Evolutionary conservation across 2,329 filamentous ascomycete species (phyloP).

Genomic region (Fusarium sp.): DNA sequence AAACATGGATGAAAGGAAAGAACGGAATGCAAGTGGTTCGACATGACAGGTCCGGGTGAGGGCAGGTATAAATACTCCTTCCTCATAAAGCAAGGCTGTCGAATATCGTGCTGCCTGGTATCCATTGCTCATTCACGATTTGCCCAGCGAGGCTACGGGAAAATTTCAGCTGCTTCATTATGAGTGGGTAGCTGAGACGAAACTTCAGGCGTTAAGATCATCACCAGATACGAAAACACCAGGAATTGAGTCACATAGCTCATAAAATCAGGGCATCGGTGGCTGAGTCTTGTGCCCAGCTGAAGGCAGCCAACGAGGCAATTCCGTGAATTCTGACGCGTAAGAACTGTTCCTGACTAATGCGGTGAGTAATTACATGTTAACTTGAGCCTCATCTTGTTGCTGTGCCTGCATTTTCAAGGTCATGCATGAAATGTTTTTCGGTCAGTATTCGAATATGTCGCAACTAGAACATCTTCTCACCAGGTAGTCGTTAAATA

Average conservation of each 20-base stretch:
- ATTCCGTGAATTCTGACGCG: neutral
- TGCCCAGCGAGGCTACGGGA: conserved; percentile 9
- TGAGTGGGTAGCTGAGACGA: neutral
- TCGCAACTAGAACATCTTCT: too few relatives aligned
- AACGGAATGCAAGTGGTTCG: neutral
- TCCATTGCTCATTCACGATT: conserved; percentile 8
- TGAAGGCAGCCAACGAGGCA: conserved; percentile 10
- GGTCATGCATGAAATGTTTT: too few relatives aligned
- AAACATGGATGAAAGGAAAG: conserved; percentile 29
- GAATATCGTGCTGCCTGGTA: conserved; percentile 23
- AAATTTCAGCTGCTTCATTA: neutral
- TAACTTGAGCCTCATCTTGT: neutral
- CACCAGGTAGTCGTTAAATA: too few relatives aligned
- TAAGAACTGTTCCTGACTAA: neutral
- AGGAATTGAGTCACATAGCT: neutral
- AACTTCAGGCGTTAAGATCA: neutral
- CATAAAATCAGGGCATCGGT: conserved; percentile 14
- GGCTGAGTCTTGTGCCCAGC: conserved; percentile 39
- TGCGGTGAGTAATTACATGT: neutral
- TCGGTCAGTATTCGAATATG: too few relatives aligned
- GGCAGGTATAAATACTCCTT: conserved; percentile 18
- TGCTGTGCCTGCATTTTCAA: too few relatives aligned
- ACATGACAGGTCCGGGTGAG: neutral
- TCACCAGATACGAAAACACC: neutral
- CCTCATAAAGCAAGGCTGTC: conserved; percentile 21